These are phyloP conservation scores for Colletotrichum sp. DNA, from an alignment of 2,329 filamentous ascomycete species.

Conservation along the genomic window DNA sequence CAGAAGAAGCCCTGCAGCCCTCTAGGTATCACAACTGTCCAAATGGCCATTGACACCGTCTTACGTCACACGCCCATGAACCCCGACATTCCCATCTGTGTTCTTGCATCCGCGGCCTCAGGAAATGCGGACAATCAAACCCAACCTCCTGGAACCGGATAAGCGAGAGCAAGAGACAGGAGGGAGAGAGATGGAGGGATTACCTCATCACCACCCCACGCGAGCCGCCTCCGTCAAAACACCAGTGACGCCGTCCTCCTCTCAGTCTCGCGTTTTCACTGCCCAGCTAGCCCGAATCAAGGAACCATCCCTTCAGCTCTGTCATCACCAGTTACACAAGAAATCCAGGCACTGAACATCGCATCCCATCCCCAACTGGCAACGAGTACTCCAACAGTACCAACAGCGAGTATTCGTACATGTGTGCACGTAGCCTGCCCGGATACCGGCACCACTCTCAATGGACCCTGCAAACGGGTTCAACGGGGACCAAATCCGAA, in stretches of 20 bases:
- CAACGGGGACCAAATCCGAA: not conserved
- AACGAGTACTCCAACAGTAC: not conserved
- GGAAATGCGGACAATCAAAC: not conserved
- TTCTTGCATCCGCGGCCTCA: not conserved
- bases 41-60: not conserved
- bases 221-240: not conserved
- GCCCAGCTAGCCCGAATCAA: not conserved
- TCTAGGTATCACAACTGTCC: not conserved
- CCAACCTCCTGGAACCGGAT: not conserved
- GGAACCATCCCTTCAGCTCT: not conserved
- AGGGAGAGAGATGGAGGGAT: not conserved
- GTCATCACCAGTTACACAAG: not conserved
- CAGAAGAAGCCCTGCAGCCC: not conserved
- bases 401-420: not conserved
- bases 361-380: not conserved
- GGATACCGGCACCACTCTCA: not conserved
- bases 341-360: not conserved
- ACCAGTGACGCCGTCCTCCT: not conserved
- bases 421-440: not conserved
- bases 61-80: not conserved
- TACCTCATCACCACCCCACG: slow-evolving; percentile 7
- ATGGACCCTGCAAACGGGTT: not conserved
- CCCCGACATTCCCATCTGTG: not conserved
- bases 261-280: not conserved
- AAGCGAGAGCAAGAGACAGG: not conserved